Evolutionary conservation across 208 protist species (phyloP), one percentile per base, ranked within the genome.

Genomic region (Leishmania tarentolae): DNA sequence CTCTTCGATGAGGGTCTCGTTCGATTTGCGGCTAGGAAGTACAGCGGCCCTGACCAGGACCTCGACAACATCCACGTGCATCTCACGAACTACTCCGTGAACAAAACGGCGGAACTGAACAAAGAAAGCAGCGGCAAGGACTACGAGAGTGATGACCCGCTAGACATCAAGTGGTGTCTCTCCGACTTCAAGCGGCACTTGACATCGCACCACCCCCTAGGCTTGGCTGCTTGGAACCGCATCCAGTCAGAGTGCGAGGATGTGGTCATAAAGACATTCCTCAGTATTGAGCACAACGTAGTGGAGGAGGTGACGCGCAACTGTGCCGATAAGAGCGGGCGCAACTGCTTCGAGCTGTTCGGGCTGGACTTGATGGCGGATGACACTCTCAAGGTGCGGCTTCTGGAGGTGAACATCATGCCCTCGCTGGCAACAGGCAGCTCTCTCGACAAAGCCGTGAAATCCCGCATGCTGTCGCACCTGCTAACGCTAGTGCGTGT

Each of bases 61-160:
- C 79, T 98, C 63, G 90, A 92, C 24, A 97, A 96, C 89, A 90
- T 94, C 76, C 97, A 96, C 70, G 95, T 96, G 80, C 98, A 99
- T 80, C 90, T 99, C 52, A 99, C 98, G 53, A 99, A 99, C 91
- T 99, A 99, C 84, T 95, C 98, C 28, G 92, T 99, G 46, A 99
- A 99, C 89, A 99, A 99, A 79, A 96, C 93, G 24, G 92, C 92
- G 59, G 90, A 94, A 76, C 85, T 96, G 73, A 91, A 83, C 53
- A 73, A 86, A 35, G 87, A 87, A 40, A 96, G 88, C 74, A 82
- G 82, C 75, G 92, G 88, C n/a, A 93, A 93, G 65, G 85, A 91
- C 47, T 87, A 88, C 73, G 88, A 95, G 47, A 84, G 85, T 68
- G 92, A 95, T 78, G 92, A 95, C 79, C 81, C 78, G 17, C 57